phyloP scores from a whole-genome alignment of 345 rosid species.

The Hibiscus mutabilis region DNA sequence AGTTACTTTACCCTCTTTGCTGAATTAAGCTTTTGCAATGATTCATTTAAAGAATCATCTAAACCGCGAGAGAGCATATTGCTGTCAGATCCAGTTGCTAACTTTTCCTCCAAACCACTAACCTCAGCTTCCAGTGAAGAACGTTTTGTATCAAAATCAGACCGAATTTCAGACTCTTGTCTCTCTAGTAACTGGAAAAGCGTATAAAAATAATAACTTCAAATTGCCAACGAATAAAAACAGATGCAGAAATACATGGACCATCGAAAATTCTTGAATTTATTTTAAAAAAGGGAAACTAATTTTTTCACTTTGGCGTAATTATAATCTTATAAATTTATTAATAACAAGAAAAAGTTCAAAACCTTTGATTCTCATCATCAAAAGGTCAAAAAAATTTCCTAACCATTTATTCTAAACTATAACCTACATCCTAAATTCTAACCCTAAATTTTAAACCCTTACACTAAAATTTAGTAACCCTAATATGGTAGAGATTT shows the following conservation, averaged over 20 bases:
- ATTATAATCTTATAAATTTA: too few relatives aligned
- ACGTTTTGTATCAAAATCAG: constrained; percentile 27
- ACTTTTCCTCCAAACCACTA: constrained; percentile 39
- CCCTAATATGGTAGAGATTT: too few relatives aligned
- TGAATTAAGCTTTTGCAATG: constrained; percentile 37
- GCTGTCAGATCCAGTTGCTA: constrained; percentile 24
- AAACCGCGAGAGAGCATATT: constrained; percentile 33
- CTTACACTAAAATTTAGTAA: too few relatives aligned
- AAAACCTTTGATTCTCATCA: too few relatives aligned
- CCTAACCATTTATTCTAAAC: too few relatives aligned
- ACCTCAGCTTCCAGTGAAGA: constrained; percentile 41
- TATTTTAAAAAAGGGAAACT: too few relatives aligned
- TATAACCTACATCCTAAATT: too few relatives aligned
- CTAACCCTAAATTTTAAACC: too few relatives aligned
- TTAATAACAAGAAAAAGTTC: too few relatives aligned
- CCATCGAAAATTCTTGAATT: neutral
- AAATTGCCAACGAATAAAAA: neutral
- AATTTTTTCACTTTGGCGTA: too few relatives aligned
- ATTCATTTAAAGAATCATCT: constrained; percentile 27
- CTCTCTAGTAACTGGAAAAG: constrained; percentile 42
- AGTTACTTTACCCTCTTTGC: constrained; percentile 58
- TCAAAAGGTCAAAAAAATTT: too few relatives aligned
- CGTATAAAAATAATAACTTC: too few relatives aligned
- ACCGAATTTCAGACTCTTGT: constrained; percentile 39
- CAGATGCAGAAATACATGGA: constrained; percentile 3